These are phyloP conservation scores for Zygosaccharomyces kombuchaensis DNA, from an alignment of 805 yeast species.

Conservation along the genomic window DNA sequence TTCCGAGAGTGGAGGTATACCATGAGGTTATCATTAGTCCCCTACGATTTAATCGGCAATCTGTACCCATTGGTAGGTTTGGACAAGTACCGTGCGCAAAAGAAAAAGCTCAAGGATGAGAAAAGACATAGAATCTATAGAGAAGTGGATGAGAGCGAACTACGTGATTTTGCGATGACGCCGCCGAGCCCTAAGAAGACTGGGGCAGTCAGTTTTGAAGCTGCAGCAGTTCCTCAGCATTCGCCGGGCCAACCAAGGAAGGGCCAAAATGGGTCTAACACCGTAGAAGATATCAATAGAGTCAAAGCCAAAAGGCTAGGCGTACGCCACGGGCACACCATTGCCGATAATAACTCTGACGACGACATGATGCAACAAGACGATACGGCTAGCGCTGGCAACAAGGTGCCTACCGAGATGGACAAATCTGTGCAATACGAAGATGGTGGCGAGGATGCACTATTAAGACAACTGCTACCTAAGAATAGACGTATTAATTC, in stretches of 20 bases:
- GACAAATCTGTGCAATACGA: constrained; percentile 11
- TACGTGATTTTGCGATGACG: constrained; percentile 28
- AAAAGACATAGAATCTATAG: constrained; percentile 26
- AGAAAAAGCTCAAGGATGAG: constrained; percentile 34
- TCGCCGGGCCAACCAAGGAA: constrained; percentile 98
- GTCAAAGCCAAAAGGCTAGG: constrained; percentile 15
- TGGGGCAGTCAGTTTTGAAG: constrained; percentile 30
- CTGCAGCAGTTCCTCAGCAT: constrained; percentile 65
- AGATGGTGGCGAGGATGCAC: constrained; percentile 19
- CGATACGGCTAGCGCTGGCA: constrained; percentile 23
- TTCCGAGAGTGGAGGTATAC: constrained; percentile 95
- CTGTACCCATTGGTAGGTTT: constrained; percentile 56
- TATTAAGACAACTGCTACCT: constrained; percentile 30
- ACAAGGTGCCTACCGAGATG: constrained; percentile 11
- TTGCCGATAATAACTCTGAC: constrained; percentile 23
- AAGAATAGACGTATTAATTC: constrained; percentile 31
- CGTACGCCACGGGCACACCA: constrained; percentile 9
- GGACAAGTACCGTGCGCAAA: constrained; percentile 56
- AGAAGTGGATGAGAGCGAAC: constrained; percentile 15
- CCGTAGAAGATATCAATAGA: constrained; percentile 34
- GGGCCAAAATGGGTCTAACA: constrained; percentile 32
- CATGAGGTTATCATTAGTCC: constrained; percentile 68
- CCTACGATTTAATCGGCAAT: constrained; percentile 66
- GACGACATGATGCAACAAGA: constrained; percentile 30
- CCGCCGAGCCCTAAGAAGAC: constrained; percentile 36